Evolutionary conservation across 192 early-diverging fungal genomes (phyloP).

Genomic region (Podila epicladia): DNA sequence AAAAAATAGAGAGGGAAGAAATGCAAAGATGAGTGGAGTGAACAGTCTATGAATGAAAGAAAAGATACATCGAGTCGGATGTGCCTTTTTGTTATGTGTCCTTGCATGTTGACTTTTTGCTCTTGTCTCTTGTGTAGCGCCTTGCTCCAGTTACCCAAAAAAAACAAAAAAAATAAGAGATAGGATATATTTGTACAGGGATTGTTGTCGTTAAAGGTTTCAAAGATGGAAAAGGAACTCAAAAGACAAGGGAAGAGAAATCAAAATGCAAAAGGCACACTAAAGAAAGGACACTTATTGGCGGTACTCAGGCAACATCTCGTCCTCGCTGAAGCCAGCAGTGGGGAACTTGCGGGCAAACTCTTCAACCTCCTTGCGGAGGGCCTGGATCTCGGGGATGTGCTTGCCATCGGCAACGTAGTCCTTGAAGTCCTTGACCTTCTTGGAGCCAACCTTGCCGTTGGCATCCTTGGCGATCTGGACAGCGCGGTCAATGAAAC

Average conservation of each 20-base stretch:
- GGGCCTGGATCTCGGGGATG: conserved; percentile 67
- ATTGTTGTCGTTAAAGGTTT: background rate
- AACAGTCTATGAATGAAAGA: background rate
- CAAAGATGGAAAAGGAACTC: background rate
- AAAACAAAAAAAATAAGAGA: too few relatives aligned
- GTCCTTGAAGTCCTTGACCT: conserved; percentile 93
- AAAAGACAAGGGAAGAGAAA: background rate
- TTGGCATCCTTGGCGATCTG: conserved; percentile 79
- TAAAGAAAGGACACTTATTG: conserved; percentile 14
- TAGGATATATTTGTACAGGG: background rate
- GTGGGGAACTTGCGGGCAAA: conserved; percentile 92
- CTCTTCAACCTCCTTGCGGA: conserved; percentile 83
- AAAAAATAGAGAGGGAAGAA: background rate
- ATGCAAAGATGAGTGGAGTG: background rate
- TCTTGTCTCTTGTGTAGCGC: too few relatives aligned
- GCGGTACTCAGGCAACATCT: conserved; percentile 64
- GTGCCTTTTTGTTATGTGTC: background rate
- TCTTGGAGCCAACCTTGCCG: conserved; percentile 70
- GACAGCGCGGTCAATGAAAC: conserved; percentile 91
- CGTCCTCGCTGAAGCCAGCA: conserved; percentile 80
- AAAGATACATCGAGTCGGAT: background rate
- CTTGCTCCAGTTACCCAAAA: too few relatives aligned
- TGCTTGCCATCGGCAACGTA: conserved; percentile 74
- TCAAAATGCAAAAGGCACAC: background rate
- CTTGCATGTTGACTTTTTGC: background rate